A percentile compares a stretch with the other conserved stretches of the same genome.
Evolutionary conservation across 192 early-diverging fungal genomes (phyloP).

Genomic region (Rhizophagus clarus): DNA sequence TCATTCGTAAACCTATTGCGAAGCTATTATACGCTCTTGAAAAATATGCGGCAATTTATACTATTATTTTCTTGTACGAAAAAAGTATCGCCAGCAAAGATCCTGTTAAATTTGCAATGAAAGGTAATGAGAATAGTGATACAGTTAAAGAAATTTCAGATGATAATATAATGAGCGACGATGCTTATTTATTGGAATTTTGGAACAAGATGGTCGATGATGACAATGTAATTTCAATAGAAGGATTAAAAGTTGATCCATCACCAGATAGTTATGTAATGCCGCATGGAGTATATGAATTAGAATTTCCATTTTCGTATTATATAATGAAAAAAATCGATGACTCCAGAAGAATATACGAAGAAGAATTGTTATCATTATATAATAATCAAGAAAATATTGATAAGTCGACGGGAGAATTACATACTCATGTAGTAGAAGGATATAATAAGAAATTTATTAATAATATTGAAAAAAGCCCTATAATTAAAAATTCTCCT

Average conservation of each 20-base stretch:
- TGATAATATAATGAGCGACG: not conserved
- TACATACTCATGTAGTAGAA: not conserved
- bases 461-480: not conserved
- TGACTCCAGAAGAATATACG: not conserved
- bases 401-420: constrained; percentile 13
- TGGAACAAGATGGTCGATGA: constrained; percentile 19
- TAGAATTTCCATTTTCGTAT: constrained; percentile 29
- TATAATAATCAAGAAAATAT: constrained; percentile 24
- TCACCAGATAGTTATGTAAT: constrained; percentile 25
- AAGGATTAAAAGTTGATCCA: not conserved
- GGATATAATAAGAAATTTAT: constrained; percentile 2
- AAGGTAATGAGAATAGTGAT: too few species aligned
- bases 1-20: constrained; percentile 24
- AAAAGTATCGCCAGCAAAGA: too few species aligned
- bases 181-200: constrained; percentile 10
- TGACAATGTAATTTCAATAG: constrained; percentile 22
- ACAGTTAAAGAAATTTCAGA: too few species aligned
- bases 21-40: constrained; percentile 26
- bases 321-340: constrained; percentile 30
- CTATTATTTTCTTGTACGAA: not conserved
- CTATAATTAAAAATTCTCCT: constrained; percentile 6
- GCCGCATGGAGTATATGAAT: not conserved
- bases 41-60: not conserved
- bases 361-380: constrained; percentile 3
- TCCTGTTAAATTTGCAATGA: too few species aligned